phyloP scores from a whole-genome alignment of 306 rosid genomes.

The Vigna reflexopilosa region DNA sequence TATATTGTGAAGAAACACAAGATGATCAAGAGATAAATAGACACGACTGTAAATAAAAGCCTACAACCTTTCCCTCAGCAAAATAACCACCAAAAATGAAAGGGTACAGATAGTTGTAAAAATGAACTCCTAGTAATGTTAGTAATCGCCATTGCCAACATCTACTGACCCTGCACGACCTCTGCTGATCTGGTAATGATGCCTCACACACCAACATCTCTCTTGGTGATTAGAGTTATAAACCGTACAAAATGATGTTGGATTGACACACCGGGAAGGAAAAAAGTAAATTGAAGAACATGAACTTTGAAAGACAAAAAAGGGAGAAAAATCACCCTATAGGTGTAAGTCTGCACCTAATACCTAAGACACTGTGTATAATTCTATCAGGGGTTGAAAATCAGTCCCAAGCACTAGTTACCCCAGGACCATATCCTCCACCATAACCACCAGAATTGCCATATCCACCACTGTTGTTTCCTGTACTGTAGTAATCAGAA shows the following conservation, averaged over 20 bases:
- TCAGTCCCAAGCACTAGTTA: slow-evolving; percentile 84
- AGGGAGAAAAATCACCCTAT: slow-evolving; percentile 41
- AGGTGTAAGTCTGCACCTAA: slow-evolving; percentile 57
- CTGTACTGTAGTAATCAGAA: slow-evolving; percentile 67
- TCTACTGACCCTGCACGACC: slow-evolving; percentile 62
- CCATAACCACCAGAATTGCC: slow-evolving; percentile 68
- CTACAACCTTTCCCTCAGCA: slow-evolving; percentile 60
- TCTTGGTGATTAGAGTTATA: slow-evolving; percentile 36
- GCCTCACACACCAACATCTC: slow-evolving; percentile 48
- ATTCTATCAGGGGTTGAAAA: slow-evolving; percentile 45
- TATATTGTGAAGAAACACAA: slow-evolving; percentile 53
- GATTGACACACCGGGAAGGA: slow-evolving; percentile 50
- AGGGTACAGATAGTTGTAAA: slow-evolving; percentile 41
- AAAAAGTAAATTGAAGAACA: slow-evolving; percentile 44
- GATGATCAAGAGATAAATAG: slow-evolving; percentile 52
- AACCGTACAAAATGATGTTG: slow-evolving; percentile 45
- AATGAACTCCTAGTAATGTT: slow-evolving; percentile 63
- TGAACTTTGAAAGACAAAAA: slow-evolving; percentile 33
- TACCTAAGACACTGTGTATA: slow-evolving; percentile 51
- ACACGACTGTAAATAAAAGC: slow-evolving; percentile 47
- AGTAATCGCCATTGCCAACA: slow-evolving; percentile 57
- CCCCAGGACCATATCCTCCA: slow-evolving; percentile 78
- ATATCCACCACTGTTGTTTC: slow-evolving; percentile 64
- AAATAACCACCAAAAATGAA: slow-evolving; percentile 49
- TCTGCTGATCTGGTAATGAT: slow-evolving; percentile 58